These are phyloP conservation scores for Colletotrichum noveboracense DNA, from an alignment of 2,329 filamentous ascomycete genomes.

Conservation along the genomic window DNA sequence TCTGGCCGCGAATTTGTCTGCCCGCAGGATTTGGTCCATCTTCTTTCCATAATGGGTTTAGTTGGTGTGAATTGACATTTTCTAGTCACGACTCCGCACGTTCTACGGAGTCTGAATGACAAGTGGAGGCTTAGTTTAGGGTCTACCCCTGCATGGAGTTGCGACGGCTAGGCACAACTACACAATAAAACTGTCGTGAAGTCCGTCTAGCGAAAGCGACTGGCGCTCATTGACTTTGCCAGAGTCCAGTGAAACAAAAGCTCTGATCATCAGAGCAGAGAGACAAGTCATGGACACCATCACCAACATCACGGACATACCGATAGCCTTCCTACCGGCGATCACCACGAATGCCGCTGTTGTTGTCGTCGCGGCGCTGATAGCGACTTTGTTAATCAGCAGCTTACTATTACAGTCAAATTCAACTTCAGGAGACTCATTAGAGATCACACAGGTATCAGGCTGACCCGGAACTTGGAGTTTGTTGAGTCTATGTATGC, in stretches of 20 bases:
- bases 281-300: neutral
- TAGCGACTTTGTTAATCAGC: neutral
- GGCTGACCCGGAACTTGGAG: neutral
- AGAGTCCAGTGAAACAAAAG: neutral
- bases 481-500: neutral
- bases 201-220: neutral
- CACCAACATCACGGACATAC: neutral
- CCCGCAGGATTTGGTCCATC: neutral
- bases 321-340: neutral
- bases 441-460: neutral
- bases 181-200: neutral
- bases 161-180: neutral
- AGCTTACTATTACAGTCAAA: neutral
- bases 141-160: neutral
- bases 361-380: neutral
- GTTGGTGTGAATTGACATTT: neutral
- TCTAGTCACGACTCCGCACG: neutral
- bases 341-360: neutral
- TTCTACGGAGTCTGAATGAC: neutral
- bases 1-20: neutral
- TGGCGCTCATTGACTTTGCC: neutral
- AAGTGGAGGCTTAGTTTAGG: neutral
- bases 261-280: neutral
- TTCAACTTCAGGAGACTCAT: neutral
- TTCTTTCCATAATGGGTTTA: slow-evolving; percentile 1